Base-by-base conservation (phyloP, 1,284 basidiomycete genomes). In the Cronartium ribicola region DNA sequence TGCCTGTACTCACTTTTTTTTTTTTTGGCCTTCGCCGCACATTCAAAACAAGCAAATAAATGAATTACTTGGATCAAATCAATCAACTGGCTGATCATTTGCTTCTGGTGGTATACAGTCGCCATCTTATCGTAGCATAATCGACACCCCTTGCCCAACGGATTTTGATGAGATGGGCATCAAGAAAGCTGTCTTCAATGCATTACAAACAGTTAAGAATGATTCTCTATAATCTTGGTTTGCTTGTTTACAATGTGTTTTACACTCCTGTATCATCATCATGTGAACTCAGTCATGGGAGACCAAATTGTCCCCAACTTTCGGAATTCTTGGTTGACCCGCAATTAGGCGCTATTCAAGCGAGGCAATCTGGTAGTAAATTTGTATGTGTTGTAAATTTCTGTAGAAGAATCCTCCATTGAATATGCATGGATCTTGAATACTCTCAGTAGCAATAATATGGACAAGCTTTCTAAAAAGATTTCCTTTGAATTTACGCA, bases 151-250 rank as follows among this genome's bases (percentile, higher is more conserved):
- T 79, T 91, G 95, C 83, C 91, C 91, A 82, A 85, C 88, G 81
- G 95, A 98, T 83, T 98, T 98, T 83, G 94, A 98, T 81, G 94
- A 96, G 82, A 94, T 92, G 81, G 95, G 94, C 71, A 91, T 98
- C 77, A 86, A 89, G 80, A 92, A 97, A 82, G 91, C 94, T 44
- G 89, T 98, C 70, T 84, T 98, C 69, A 88, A 89, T 78, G 89
- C 92, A 75, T 84, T 98, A 72, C 92, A 95, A 83, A 85, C 87
- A 77, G 92, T 94, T 84, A 85, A 90, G 70, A 57, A 36, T 11
- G 4, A 17, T 14, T 36, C 29, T 36, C 5, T 5, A 40, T 61
- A 37, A 13, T 65, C 22, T 17, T 66, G 11, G 7, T n/a, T n/a
- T n/a, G n/a, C 36, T 36, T 63, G 14, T 41, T 20, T 0, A n/a